These are phyloP conservation scores for Ceriops tagal DNA, from an alignment of 345 rosid genomes.

Conservation along the genomic window DNA sequence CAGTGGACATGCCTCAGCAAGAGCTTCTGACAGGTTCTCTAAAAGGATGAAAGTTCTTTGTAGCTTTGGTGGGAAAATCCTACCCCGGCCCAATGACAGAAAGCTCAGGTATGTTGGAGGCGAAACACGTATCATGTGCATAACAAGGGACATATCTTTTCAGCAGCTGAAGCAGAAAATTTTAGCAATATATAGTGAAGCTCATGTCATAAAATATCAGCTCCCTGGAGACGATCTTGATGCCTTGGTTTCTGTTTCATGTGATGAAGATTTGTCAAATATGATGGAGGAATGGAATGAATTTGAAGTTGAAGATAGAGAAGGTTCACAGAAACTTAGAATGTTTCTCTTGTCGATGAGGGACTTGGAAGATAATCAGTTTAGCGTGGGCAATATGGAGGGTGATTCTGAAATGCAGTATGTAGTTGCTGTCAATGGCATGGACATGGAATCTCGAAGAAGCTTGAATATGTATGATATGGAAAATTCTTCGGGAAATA, in stretches of 20 bases:
- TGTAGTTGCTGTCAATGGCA: slow-evolving; percentile 74
- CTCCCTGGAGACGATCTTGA: slow-evolving; percentile 97
- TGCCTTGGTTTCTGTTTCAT: slow-evolving; percentile 84
- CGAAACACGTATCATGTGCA: slow-evolving; percentile 60
- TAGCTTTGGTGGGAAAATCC: slow-evolving; percentile 84
- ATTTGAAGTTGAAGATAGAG: slow-evolving; percentile 53
- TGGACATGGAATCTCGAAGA: slow-evolving; percentile 57
- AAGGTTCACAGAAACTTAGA: slow-evolving; percentile 59
- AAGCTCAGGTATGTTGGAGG: slow-evolving; percentile 94
- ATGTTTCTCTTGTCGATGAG: slow-evolving; percentile 64
- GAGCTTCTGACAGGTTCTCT: slow-evolving; percentile 42
- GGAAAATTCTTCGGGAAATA: slow-evolving; percentile 50
- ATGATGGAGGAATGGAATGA: slow-evolving; percentile 82
- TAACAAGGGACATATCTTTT: slow-evolving; percentile 64
- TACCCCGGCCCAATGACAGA: slow-evolving; percentile 90
- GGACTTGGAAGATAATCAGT: slow-evolving; percentile 69
- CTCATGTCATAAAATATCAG: slow-evolving; percentile 74
- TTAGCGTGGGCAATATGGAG: slow-evolving; percentile 38
- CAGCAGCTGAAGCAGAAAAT: slow-evolving; percentile 57
- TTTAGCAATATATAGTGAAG: slow-evolving; percentile 53
- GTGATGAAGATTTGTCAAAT: slow-evolving; percentile 80
- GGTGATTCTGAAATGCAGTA: slow-evolving; percentile 67
- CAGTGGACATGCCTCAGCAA: slow-evolving; percentile 34
- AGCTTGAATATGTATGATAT: slow-evolving; percentile 38
- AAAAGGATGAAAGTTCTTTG: slow-evolving; percentile 70